Conservation (phyloP, 148 eudicot species). For the Pouteria glomerata region DNA sequence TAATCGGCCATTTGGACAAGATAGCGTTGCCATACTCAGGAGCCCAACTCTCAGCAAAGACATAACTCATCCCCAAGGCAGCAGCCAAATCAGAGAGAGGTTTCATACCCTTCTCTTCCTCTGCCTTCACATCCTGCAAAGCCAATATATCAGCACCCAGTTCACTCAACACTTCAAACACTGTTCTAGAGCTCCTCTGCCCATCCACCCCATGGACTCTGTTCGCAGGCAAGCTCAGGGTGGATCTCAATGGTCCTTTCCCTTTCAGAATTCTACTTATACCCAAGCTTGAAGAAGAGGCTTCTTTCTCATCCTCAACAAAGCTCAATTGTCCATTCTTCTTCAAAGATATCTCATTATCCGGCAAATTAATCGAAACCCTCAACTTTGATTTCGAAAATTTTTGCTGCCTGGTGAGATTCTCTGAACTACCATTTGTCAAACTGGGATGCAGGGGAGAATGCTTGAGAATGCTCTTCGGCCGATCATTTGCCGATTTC, state of each 20-base stretch:
- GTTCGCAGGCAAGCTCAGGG: conserved; percentile 16
- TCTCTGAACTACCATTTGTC: neutral
- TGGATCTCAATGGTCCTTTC: conserved; percentile 35
- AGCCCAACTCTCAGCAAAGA: conserved; percentile 98
- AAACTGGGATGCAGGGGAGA: conserved; percentile 49
- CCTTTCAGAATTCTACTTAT: conserved; percentile 26
- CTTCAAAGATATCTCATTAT: conserved; percentile 60
- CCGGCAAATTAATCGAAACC: conserved; percentile 66
- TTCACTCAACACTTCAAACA: conserved; percentile 75
- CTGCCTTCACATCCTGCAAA: conserved; percentile 88
- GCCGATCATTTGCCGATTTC: conserved; percentile 44
- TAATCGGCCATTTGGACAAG: conserved; percentile 90
- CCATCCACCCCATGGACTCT: neutral
- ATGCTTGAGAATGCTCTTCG: conserved; percentile 72
- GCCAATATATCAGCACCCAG: conserved; percentile 80
- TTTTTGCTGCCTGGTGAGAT: conserved; percentile 25
- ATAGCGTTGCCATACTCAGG: conserved; percentile 95
- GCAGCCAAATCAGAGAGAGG: conserved; percentile 76
- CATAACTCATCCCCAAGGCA: conserved; percentile 84
- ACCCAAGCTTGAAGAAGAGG: conserved; percentile 9
- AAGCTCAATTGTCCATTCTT: conserved; percentile 30
- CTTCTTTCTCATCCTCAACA: conserved; percentile 15
- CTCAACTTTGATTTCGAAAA: conserved; percentile 47
- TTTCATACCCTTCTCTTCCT: conserved; percentile 78
- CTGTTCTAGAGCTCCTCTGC: conserved; percentile 28